These are phyloP conservation scores for Russula dissimulans DNA, from an alignment of 768 basidiomycete genomes.

Conservation along the genomic window DNA sequence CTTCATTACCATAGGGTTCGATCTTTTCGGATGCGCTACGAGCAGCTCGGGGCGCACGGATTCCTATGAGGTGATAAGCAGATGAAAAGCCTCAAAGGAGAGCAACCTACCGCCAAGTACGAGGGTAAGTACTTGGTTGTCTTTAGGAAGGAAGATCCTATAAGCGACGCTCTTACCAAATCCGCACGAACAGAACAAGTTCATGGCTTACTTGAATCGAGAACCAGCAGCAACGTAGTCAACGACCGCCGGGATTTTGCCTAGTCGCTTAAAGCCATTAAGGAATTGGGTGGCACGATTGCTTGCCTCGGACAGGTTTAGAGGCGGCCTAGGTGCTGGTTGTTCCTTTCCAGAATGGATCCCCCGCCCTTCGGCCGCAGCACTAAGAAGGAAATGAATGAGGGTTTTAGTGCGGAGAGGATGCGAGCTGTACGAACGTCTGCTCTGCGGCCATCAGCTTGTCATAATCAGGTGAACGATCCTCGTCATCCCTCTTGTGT, in stretches of 20 bases:
- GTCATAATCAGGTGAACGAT: constrained; percentile 92
- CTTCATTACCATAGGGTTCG: constrained; percentile 82
- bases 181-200: constrained; percentile 17
- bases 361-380: constrained; percentile 66
- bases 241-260: constrained; percentile 75
- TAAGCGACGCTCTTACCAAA: neutral
- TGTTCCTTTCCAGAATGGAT: constrained; percentile 91
- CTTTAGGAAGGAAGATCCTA: constrained; percentile 79
- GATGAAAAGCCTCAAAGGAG: neutral
- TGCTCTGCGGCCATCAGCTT: constrained; percentile 94
- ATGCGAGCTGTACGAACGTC: constrained; percentile 41
- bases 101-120: constrained; percentile 65
- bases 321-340: constrained; percentile 64
- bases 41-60: constrained; percentile 83
- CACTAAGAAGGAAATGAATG: constrained; percentile 37
- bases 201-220: constrained; percentile 68
- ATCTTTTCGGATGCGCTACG: constrained; percentile 73
- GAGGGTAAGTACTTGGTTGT: constrained; percentile 87
- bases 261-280: constrained; percentile 83
- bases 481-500: constrained; percentile 92
- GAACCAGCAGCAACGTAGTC: constrained; percentile 94
- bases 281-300: constrained; percentile 80
- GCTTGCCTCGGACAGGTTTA: constrained; percentile 85
- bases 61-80: constrained; percentile 40
- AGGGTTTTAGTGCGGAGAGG: neutral